Evolutionary conservation across 2,329 filamentous ascomycete genomes (phyloP), one percentile per base, ranked within the genome.

Genomic region (Fusarium pininemorale): DNA sequence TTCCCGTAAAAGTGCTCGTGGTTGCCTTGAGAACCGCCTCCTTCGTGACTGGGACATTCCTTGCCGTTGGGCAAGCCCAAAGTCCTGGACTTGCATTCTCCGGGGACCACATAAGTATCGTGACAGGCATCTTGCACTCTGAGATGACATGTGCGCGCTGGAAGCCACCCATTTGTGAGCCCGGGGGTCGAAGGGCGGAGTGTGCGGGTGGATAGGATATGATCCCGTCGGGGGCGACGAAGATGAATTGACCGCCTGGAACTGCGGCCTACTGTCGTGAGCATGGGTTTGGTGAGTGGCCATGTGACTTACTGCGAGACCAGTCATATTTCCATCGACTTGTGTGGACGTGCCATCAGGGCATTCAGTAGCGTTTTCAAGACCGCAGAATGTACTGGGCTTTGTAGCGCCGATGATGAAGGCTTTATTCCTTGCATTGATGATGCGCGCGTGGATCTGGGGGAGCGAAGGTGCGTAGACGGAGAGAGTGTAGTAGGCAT

Each of bases 201-300:
- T 92, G 89, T 0, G 90, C 84, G 26, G 77, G 70, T 1, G 89
- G 89, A 82, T 88, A 92, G 62, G 84, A 83, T 64, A 93, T 79
- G 15, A 85, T 82, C 11, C 90, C 91, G 32, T 84, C 80, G 7
- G 86, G 83, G 7, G 81, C 83, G 64, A 92, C 84, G 79, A 89
- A 93, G 75, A 91, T 84, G 65, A 85, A 81, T 76, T 93, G 90
- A 32, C 91, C 91, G 35, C 90, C 90, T 10, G 90, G 90, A 9
- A 92, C 90, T 37, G 85, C 78, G 38, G 89, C 86, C 82, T 84
- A 12, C 7, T n/a, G 6, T 20, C 37, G 47, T 37, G 1, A 37
- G 45, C 9, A 35, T 12, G 6, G 18, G 3, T 16, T 4, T 20
- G 12, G 16, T 20, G n/a, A 35, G 20, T 7, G 12, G 0, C 0